Conservation (phyloP, 306 rosid species). For the Begonia fuchsioides region DNA sequence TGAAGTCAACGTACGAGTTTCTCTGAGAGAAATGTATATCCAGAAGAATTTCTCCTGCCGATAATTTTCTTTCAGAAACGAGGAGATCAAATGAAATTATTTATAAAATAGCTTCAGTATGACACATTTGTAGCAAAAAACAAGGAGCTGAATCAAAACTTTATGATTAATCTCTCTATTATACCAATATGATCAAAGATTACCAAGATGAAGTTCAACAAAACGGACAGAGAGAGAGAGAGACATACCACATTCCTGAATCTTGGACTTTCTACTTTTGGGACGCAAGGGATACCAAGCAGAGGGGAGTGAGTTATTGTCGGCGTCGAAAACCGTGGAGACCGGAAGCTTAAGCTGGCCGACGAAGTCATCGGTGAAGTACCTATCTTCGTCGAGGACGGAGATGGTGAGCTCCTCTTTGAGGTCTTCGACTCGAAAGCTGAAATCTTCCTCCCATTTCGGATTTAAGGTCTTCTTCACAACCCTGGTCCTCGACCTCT, state of each 20-base stretch:
- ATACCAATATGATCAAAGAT: too few species aligned
- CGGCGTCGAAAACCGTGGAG: constrained; percentile 28
- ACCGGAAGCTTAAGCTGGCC: constrained; percentile 51
- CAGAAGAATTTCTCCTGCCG: constrained; percentile 65
- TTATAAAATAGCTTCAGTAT: too few species aligned
- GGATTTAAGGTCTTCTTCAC: constrained; percentile 28
- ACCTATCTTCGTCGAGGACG: constrained; percentile 21
- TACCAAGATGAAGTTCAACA: too few species aligned
- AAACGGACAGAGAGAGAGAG: background rate
- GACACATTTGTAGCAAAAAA: too few species aligned
- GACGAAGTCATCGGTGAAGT: constrained; percentile 19
- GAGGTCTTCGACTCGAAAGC: constrained; percentile 34
- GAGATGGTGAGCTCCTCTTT: constrained; percentile 40
- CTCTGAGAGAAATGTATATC: constrained; percentile 27
- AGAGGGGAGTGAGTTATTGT: constrained; percentile 39
- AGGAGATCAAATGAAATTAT: too few species aligned
- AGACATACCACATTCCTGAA: constrained; percentile 48
- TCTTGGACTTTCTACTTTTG: constrained; percentile 11
- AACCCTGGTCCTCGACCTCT: constrained; percentile 41
- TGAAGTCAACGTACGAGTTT: constrained; percentile 21
- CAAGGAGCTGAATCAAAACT: too few species aligned
- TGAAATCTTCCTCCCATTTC: constrained; percentile 67
- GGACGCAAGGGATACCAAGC: constrained; percentile 51
- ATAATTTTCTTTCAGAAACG: too few species aligned
- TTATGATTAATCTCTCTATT: too few species aligned